A percentile compares a stretch with the other conserved stretches of the same genome.
phyloP scores from a whole-genome alignment of 768 basidiomycete genomes.

The Roridomyces roridus region DNA sequence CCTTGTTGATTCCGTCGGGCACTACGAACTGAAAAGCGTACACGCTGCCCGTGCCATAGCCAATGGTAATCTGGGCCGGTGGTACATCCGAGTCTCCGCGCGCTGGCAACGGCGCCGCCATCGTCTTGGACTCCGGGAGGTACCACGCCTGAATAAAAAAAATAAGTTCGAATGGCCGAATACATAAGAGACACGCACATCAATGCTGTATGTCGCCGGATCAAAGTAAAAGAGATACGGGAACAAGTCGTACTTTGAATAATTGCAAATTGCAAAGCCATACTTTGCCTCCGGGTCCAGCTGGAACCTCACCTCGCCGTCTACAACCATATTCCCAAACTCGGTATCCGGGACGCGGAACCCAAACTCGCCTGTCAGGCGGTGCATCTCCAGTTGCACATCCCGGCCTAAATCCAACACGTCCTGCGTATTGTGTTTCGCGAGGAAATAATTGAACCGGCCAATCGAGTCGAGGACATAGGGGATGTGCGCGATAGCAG shows the following conservation, averaged over 20 bases:
- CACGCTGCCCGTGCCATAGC: constrained; percentile 15
- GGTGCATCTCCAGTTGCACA: constrained; percentile 19
- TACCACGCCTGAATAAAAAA: constrained; percentile 15
- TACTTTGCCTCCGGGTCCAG: constrained; percentile 12
- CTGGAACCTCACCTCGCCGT: constrained; percentile 3
- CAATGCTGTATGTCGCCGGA: constrained; percentile 20
- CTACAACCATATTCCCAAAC: constrained; percentile 12
- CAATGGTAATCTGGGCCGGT: constrained; percentile 14
- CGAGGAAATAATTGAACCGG: constrained; percentile 20
- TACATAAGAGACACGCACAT: constrained; percentile 2
- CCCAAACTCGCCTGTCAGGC: constrained; percentile 5
- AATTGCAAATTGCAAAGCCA: constrained; percentile 23
- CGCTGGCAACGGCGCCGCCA: constrained; percentile 7
- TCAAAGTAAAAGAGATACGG: constrained; percentile 25
- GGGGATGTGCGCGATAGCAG: background rate
- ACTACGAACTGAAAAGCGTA: constrained; percentile 35
- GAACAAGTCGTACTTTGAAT: constrained; percentile 17
- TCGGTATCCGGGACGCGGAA: constrained; percentile 12
- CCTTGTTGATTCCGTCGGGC: constrained; percentile 34
- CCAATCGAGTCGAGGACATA: constrained; percentile 14
- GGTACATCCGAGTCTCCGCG: background rate
- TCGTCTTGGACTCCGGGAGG: constrained; percentile 2
- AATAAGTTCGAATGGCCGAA: background rate
- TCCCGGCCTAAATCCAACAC: background rate
- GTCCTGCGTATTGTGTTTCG: background rate